Conservation (phyloP, 1,284 basidiomycete genomes). For the Puccinia hordei region DNA sequence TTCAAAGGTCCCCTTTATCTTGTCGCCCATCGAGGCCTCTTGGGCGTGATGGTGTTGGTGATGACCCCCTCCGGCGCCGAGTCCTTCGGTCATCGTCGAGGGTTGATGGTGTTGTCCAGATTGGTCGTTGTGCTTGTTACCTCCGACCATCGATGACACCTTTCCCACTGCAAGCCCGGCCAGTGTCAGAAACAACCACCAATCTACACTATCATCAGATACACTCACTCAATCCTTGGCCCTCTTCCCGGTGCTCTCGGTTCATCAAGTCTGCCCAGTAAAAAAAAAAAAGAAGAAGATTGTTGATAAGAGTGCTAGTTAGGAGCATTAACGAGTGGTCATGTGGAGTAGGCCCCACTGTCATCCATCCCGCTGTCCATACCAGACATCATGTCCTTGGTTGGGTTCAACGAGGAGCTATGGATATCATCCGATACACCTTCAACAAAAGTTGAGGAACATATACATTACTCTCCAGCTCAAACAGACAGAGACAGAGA, state of each 20-base stretch:
- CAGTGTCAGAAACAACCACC: background rate
- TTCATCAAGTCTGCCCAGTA: background rate
- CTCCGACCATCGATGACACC: slow-evolving; percentile 10
- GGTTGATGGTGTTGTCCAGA: background rate
- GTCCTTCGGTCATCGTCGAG: slow-evolving; percentile 2
- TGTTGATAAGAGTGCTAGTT: background rate
- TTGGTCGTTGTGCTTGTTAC: slow-evolving; percentile 18
- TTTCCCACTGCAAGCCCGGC: slow-evolving; percentile 19
- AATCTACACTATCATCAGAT: background rate
- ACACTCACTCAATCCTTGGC: slow-evolving; percentile 6
- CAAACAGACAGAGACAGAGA: no score
- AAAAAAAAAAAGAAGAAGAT: no score
- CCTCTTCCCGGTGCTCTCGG: background rate
- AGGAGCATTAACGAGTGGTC: no score
- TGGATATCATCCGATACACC: background rate
- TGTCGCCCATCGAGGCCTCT: slow-evolving; percentile 26
- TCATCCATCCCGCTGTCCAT: slow-evolving; percentile 26
- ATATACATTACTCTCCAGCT: no score
- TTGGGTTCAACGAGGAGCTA: background rate
- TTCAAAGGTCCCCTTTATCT: slow-evolving; percentile 27
- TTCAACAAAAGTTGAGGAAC: no score
- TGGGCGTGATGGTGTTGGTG: background rate
- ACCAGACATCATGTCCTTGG: slow-evolving; percentile 17
- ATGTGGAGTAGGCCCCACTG: no score
- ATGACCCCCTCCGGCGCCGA: background rate